Evolutionary conservation across 2,329 filamentous ascomycete genomes (phyloP).

Genomic region (Colletotrichum godetiae): DNA sequence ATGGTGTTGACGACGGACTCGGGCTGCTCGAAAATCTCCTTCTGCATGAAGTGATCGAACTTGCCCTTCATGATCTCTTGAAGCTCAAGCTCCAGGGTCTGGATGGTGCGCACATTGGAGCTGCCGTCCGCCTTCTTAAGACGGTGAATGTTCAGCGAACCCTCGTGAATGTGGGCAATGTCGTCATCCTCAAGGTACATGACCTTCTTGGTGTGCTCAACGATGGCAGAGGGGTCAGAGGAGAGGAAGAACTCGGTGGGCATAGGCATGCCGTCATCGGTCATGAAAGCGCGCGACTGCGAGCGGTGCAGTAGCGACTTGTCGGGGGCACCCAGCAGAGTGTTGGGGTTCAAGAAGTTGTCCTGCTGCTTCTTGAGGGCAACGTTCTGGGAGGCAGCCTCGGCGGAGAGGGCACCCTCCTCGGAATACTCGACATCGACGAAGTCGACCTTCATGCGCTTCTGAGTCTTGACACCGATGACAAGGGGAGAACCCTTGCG

Average conservation of each 20-base stretch:
- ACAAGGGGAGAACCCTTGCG: slow-evolving; percentile 98
- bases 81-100: slow-evolving; percentile 97
- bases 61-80: slow-evolving; percentile 99
- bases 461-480: slow-evolving; percentile 95
- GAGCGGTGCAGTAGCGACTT: slow-evolving; percentile 98
- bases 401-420: slow-evolving; percentile 87
- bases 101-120: slow-evolving; percentile 96
- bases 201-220: slow-evolving; percentile 99
- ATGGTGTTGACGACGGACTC: slow-evolving; percentile 99
- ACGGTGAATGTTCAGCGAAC: slow-evolving; percentile 98
- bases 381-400: slow-evolving; percentile 95
- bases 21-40: slow-evolving; percentile 99
- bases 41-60: slow-evolving; percentile 99
- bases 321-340: slow-evolving; percentile 88
- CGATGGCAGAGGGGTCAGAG: slow-evolving; percentile 96
- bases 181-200: slow-evolving; percentile 99
- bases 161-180: slow-evolving; percentile 99
- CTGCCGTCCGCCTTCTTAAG: slow-evolving; percentile 96
- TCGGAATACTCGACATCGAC: slow-evolving; percentile 98
- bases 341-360: slow-evolving; percentile 74
- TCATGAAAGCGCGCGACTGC: slow-evolving; percentile 98
- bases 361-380: slow-evolving; percentile 89
- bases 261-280: slow-evolving; percentile 97
- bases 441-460: slow-evolving; percentile 99
- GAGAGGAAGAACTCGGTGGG: slow-evolving; percentile 99